Conservation (phyloP, 805 yeast species). For the Candida oleophila region DNA sequence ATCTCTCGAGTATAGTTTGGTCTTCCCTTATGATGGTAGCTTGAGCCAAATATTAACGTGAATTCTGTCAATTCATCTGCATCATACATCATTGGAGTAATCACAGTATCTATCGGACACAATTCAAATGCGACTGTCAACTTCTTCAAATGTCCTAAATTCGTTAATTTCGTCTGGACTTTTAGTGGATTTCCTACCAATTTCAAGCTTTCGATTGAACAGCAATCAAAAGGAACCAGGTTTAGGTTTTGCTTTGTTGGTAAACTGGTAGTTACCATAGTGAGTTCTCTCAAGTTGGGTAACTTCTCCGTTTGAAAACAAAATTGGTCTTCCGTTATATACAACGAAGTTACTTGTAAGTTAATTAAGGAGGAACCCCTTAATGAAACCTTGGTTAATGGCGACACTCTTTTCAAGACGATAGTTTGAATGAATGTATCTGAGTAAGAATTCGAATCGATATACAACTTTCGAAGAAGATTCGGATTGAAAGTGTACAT, state of each 20-base stretch:
- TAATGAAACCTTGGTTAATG: neutral
- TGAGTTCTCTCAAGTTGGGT: neutral
- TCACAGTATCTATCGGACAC: neutral
- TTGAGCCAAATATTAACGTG: neutral
- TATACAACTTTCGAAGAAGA: conserved; percentile 2
- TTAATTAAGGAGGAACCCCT: neutral
- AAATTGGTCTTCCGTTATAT: neutral
- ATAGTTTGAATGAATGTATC: neutral
- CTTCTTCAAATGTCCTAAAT: neutral
- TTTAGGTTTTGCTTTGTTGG: neutral
- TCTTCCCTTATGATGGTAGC: neutral
- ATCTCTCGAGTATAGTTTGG: conserved; percentile 2
- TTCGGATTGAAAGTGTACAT: conserved; percentile 3
- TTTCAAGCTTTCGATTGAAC: neutral
- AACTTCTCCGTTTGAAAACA: neutral
- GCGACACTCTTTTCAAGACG: neutral
- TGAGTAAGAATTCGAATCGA: conserved; percentile 1
- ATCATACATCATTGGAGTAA: neutral
- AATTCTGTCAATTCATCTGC: neutral
- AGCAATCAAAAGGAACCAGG: neutral
- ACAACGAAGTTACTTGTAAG: neutral
- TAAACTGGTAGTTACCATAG: neutral
- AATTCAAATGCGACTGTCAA: neutral
- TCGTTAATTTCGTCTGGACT: neutral
- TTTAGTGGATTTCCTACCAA: conserved; percentile 3